Percentiles rank a stretch among this genome's conserved stretches.
Conservation (phyloP, 2,329 filamentous ascomycete species). For the Colletotrichum siamense region DNA sequence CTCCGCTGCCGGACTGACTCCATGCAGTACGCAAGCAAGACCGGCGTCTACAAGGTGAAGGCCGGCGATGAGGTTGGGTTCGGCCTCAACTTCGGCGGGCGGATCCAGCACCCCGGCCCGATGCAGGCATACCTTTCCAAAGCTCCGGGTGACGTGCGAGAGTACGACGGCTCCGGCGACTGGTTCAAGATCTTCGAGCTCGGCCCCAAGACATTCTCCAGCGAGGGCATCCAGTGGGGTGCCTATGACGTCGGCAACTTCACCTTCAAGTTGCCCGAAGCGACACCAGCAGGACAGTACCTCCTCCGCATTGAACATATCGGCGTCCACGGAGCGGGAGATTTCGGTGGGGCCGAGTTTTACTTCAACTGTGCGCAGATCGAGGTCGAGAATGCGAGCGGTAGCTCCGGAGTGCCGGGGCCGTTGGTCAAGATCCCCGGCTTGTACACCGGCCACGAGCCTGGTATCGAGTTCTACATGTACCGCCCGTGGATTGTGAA, state of each 20-base stretch:
- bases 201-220: neutral
- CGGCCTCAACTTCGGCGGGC: neutral
- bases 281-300: neutral
- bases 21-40: neutral
- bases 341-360: neutral
- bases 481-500: neutral
- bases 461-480: neutral
- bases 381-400: neutral
- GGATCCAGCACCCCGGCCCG: neutral
- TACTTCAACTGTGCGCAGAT: neutral
- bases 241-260: neutral
- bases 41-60: neutral
- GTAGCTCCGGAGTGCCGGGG: neutral
- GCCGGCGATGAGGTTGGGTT: neutral
- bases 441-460: neutral
- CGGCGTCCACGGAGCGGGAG: neutral
- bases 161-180: constrained; percentile 29
- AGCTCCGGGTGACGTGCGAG: neutral
- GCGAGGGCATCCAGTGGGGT: neutral
- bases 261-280: neutral
- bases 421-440: neutral
- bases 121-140: neutral
- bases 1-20: neutral
- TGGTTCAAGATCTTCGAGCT: constrained; percentile 37
- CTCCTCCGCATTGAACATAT: neutral